Percentiles rank a stretch among this genome's conserved stretches.
phyloP scores from a whole-genome alignment of 495 filamentous ascomycete genomes.

The Penicillium taxi region DNA sequence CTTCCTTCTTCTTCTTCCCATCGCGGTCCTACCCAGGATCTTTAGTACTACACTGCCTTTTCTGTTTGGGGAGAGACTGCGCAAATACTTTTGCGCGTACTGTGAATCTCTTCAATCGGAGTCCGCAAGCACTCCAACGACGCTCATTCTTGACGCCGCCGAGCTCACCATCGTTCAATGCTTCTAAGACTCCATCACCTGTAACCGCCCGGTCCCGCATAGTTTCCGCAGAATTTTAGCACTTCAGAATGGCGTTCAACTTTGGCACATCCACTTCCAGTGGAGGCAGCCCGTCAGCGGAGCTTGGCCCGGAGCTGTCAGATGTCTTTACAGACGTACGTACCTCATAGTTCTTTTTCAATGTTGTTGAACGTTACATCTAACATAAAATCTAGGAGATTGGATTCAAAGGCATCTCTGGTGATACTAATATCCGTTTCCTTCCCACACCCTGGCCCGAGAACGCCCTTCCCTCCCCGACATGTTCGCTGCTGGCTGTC shows the following conservation, averaged over 20 bases:
- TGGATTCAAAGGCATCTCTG: constrained; percentile 70
- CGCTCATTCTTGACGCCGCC: constrained; percentile 33
- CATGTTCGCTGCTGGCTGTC: constrained; percentile 76
- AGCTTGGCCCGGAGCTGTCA: constrained; percentile 38
- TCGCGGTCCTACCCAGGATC: constrained; percentile 4
- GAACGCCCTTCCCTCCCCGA: constrained; percentile 64
- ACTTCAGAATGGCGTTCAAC: constrained; percentile 61
- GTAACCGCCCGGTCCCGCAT: constrained; percentile 34
- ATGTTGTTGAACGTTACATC: too few relatives aligned
- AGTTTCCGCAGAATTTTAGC: constrained; percentile 32
- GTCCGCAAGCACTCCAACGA: constrained; percentile 35
- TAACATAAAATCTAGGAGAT: constrained; percentile 49
- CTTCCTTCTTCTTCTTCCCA: constrained; percentile 6
- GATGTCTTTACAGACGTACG: constrained; percentile 45
- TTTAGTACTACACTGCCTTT: constrained; percentile 11
- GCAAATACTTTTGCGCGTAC: constrained; percentile 38
- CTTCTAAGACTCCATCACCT: constrained; percentile 22
- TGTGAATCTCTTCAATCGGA: constrained; percentile 32
- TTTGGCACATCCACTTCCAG: constrained; percentile 34
- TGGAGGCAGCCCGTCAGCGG: constrained; percentile 22
- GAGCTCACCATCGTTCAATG: constrained; percentile 33
- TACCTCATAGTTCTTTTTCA: too few relatives aligned
- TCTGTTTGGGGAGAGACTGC: constrained; percentile 17
- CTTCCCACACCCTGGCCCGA: constrained; percentile 73
- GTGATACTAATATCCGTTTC: constrained; percentile 73